Evolutionary conservation across 2,329 filamentous ascomycete species (phyloP).

Genomic region (Colletotrichum chrysophilum): DNA sequence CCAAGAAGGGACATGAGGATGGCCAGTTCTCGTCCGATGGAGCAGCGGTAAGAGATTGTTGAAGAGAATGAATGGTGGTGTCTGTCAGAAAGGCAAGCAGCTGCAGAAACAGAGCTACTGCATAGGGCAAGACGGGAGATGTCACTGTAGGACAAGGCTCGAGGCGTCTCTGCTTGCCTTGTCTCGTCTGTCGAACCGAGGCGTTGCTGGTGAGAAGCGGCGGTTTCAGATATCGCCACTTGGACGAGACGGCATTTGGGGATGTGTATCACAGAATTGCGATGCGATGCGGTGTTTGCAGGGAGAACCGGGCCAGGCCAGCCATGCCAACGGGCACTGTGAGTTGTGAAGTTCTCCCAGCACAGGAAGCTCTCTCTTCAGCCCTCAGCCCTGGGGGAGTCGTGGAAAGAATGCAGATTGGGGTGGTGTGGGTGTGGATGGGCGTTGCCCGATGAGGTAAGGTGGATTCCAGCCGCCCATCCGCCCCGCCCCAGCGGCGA

Average conservation of each 20-base stretch:
- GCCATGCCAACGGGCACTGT: background rate
- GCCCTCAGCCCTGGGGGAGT: background rate
- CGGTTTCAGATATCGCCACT: background rate
- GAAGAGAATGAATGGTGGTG: background rate
- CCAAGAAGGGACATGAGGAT: background rate
- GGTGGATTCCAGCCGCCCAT: slow-evolving; percentile 10
- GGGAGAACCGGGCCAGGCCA: background rate
- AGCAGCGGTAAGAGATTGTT: slow-evolving; percentile 3
- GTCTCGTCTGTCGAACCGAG: background rate
- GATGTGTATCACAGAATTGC: background rate
- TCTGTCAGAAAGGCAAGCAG: background rate
- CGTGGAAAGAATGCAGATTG: background rate
- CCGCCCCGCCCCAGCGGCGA: slow-evolving; percentile 12
- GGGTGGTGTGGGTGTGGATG: background rate
- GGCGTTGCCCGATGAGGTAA: background rate
- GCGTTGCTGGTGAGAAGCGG: background rate
- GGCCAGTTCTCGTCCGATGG: background rate
- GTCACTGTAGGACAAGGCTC: background rate
- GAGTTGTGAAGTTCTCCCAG: background rate
- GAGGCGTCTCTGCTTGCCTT: background rate
- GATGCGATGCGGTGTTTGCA: background rate
- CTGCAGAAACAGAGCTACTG: slow-evolving; percentile 17
- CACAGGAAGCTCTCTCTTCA: background rate
- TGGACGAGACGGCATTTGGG: background rate
- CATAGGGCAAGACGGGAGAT: background rate